Base-by-base conservation (phyloP, 2,329 filamentous ascomycete species). In the Stemphylium beticola region DNA sequence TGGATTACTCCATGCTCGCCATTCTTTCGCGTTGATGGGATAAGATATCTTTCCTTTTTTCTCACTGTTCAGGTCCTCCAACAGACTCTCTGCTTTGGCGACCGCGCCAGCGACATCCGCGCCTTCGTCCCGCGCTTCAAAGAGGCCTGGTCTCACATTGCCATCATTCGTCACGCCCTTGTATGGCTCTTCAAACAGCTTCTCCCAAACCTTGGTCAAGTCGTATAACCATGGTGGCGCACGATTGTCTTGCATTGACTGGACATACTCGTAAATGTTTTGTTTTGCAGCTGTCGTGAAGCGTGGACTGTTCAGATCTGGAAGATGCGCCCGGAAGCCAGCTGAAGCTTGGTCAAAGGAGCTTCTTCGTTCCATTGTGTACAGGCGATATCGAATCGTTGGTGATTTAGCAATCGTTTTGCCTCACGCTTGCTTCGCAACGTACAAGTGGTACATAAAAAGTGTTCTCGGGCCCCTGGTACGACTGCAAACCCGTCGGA, bases 1-100 rank as follows among this genome's bases (percentile, higher is more conserved):
- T 0, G 89, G 89, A 69, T 92, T 92, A 6, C 81, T 84, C 83
- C 83, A 86, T 10, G 87, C 85, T 42, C 89, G 84, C 88, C 88
- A 92, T 67, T 90, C 85, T 1, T 84, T 84, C 1, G 86, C 86
- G 75, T 90, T 86, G 59, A 92, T 81, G 66, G 89, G 85, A 64
- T 88, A 84, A 31, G 73, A 73, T 0, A 87, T 68, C 24, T 76
- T 76, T 15, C 77, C 58, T 40, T 74, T 78, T 64, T 90, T 82
- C 9, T 78, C 75, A 0, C 78, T 71, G 14, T 78, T 75, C 14
- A 89, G 74, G 2, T 77, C 71, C 1, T 65, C 58, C 0, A 87
- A 66, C 1, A 88, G 68, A 0, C 67, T 51, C 2, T 82, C 69
- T 0, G 83, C 78, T 0, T 83, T 79, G 0, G 76, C 55, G 10